Base-by-base conservation (phyloP, 164 flowering plant genomes). In the Santalum album region DNA sequence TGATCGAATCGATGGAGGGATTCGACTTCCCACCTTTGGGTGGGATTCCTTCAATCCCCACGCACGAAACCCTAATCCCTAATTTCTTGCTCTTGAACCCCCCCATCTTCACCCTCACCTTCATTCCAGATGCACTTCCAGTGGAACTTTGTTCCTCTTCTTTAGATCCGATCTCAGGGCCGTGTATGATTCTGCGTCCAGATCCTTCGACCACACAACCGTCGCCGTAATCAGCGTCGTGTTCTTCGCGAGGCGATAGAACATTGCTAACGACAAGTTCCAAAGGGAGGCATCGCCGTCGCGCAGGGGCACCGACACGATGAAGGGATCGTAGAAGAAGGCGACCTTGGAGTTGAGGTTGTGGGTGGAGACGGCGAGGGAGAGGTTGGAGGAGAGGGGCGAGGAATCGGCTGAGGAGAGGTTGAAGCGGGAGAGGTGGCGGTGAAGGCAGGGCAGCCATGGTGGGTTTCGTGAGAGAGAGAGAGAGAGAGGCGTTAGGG, bases 291-390 rank as follows among this genome's bases (percentile, higher is more conserved):
- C 68, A 39, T 43, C 66, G 57, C 51, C 47, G 46, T 29, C 34
- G 34, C 34, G 34, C 6, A 79, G 65, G 44, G 32, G n/a, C 12
- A 58, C 15, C 3, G 71, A 27, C 3, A 73, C 40, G 27, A 58
- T 1, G 52, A 75, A 59, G 2, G 72, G 58, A 34, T 77, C 78
- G 76, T 77, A 82, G 60, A 35, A 49, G 71, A 65, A 75, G 19
- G 57, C 38, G 68, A 82, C 18, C 56, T 73, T 79, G 14, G 65
- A 57, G 74, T 82, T 82, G 25, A 78, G 81, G 64, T 82, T 82
- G 15, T 63, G 70, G 23, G 76, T 53, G 12, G 72, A 47, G 70
- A 83, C 48, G 5, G 80, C 74, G 72, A 83, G 60, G 62, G 78
- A 73, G 58, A 83, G 35, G 26, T 66, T 59, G 17, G 86, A 18